Base-by-base conservation (phyloP, 2,329 filamentous ascomycete species). In the Rutstroemia sp. region DNA sequence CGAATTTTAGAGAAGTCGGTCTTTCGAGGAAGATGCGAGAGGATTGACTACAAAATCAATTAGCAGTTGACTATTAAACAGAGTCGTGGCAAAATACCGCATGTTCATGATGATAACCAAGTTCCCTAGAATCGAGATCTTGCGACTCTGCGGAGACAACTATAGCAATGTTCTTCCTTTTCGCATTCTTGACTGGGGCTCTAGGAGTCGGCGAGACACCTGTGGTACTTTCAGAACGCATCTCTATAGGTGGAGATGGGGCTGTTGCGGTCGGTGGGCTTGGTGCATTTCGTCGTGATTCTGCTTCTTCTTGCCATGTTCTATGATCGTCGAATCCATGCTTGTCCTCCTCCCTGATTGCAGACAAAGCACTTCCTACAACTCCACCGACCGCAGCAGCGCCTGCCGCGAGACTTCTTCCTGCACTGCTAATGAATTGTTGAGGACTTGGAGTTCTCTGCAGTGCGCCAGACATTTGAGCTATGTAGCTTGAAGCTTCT, bases 271-370 rank as follows among this genome's bases (percentile, higher is more conserved):
- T 57, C 4, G 51, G 51, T 68, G 71, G 51, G 70, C 70, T 56
- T n/a, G 51, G 44, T 66, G 72, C 63, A 54, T 78, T 75, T 63
- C 75, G 75, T 67, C 87, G 83, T 49, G 87, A 80, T 64, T 89
- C 86, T 21, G 87, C 89, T 73, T 96, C 92, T 71, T 96, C 91
- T 14, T 87, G 91, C 92, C 92, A 96, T 52, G 89, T 84, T 69
- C 89, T 88, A 72, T 94, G 89, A 70, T 96, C 92, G 61, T 84
- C 85, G 70, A 87, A 94, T 51, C 87, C 87, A 60, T 83, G 81
- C 68, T 83, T 85, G 68, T 92, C 88, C 68, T 95, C 91, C 69
- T 96, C 89, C 55, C 88, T 81, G 62, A 95, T 94, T 16, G 88
- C 86, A 54, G 86, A 86, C 63, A 96, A 76, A 25, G 90, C 91